Evolutionary conservation across 768 basidiomycete species (phyloP).

Genomic region (Fomitopsis pulvina): DNA sequence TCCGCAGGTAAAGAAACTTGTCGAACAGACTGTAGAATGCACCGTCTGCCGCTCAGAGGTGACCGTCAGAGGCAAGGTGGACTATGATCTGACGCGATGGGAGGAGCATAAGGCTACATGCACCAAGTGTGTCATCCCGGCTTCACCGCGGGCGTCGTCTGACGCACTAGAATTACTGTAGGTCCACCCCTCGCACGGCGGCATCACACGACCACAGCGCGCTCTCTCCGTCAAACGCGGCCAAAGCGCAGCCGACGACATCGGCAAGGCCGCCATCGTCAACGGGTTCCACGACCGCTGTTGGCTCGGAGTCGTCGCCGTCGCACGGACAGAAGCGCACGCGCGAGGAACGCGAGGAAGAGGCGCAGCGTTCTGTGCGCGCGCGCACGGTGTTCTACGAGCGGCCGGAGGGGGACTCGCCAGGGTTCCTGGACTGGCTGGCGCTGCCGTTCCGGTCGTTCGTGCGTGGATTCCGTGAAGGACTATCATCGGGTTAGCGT

Average conservation of each 20-base stretch:
- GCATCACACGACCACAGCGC: constrained; percentile 1
- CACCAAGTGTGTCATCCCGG: constrained; percentile 25
- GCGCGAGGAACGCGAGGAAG: constrained; percentile 38
- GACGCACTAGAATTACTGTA: neutral
- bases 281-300: constrained; percentile 28
- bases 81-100: constrained; percentile 59
- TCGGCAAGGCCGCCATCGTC: constrained; percentile 16
- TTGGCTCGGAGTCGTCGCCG: constrained; percentile 22
- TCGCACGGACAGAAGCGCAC: constrained; percentile 38
- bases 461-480: constrained; percentile 59
- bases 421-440: constrained; percentile 52
- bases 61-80: constrained; percentile 38
- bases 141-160: neutral
- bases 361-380: constrained; percentile 41
- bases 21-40: constrained; percentile 43
- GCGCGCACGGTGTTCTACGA: constrained; percentile 42
- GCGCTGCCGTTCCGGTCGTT: constrained; percentile 58
- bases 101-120: constrained; percentile 54
- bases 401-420: constrained; percentile 37
- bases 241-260: neutral
- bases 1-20: constrained; percentile 46
- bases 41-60: constrained; percentile 41
- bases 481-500: constrained; percentile 10
- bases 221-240: constrained; percentile 4
- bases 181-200: neutral